Conservation (phyloP, 1,139 yeast genomes). For the Debaryomyces robertsiae region DNA sequence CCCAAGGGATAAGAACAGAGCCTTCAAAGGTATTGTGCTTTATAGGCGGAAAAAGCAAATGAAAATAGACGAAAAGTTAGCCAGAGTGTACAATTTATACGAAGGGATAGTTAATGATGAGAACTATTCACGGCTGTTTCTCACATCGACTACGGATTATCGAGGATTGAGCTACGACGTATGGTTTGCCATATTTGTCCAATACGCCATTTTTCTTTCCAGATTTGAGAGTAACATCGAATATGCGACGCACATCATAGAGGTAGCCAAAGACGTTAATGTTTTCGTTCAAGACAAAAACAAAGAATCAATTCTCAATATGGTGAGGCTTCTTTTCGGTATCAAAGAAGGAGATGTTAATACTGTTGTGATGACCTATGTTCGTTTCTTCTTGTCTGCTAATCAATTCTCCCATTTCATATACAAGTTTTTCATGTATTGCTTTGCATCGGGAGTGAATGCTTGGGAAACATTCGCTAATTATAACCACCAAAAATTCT, state of each 20-base stretch:
- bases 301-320: conserved; percentile 57
- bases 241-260: conserved; percentile 71
- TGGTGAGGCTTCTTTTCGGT: conserved; percentile 70
- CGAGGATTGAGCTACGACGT: conserved; percentile 75
- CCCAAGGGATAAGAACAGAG: conserved; percentile 69
- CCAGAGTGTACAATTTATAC: conserved; percentile 64
- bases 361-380: conserved; percentile 49
- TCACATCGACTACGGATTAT: conserved; percentile 55
- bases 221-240: conserved; percentile 58
- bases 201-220: conserved; percentile 68
- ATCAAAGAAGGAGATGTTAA: conserved; percentile 53
- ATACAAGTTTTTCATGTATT: conserved; percentile 65
- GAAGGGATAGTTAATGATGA: conserved; percentile 57
- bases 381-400: conserved; percentile 64
- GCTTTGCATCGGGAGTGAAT: conserved; percentile 63
- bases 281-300: conserved; percentile 68
- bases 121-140: conserved; percentile 34
- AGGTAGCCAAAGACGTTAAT: conserved; percentile 73
- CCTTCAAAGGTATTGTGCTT: conserved; percentile 67
- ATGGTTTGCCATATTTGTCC: conserved; percentile 87
- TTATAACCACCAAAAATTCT: conserved; percentile 85
- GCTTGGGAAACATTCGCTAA: conserved; percentile 66
- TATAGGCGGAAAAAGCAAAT: conserved; percentile 62
- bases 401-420: conserved; percentile 77
- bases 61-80: conserved; percentile 71